phyloP scores from a whole-genome alignment of 129 eudicot species.

The Artemisia tridentata region DNA sequence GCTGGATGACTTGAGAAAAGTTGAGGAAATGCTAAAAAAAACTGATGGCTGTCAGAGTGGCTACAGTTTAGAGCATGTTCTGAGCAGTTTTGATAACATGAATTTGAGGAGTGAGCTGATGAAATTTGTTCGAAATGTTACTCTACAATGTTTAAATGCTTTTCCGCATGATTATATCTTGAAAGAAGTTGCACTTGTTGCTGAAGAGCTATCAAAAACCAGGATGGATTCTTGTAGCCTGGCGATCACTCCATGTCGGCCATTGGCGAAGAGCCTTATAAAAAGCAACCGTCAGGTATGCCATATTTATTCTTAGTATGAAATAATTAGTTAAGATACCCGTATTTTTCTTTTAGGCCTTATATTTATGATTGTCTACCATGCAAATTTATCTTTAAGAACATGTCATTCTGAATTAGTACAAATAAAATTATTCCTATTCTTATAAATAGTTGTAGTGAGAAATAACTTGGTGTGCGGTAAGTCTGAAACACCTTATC shows the following conservation, averaged over 20 bases:
- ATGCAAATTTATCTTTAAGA: neutral
- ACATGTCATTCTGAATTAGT: too few species aligned
- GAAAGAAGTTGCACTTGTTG: conserved; percentile 76
- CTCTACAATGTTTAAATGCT: conserved; percentile 62
- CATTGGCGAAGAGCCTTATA: conserved; percentile 81
- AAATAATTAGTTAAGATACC: neutral
- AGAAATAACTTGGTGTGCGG: too few species aligned
- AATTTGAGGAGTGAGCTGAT: conserved; percentile 63
- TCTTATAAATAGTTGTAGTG: too few species aligned
- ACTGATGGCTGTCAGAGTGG: conserved; percentile 33
- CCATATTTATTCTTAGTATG: conserved; percentile 7
- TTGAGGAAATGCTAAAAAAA: conserved; percentile 40
- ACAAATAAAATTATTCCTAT: too few species aligned
- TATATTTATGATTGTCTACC: neutral
- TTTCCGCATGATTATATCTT: conserved; percentile 70
- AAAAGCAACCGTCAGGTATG: conserved; percentile 89
- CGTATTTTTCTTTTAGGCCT: neutral
- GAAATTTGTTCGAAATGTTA: conserved; percentile 81
- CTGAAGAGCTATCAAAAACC: conserved; percentile 79
- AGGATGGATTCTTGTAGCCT: conserved; percentile 42
- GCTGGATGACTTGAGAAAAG: conserved; percentile 49
- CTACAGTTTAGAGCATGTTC: conserved; percentile 45
- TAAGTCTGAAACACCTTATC: too few species aligned
- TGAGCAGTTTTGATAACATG: conserved; percentile 40
- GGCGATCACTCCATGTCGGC: conserved; percentile 71